A percentile compares a stretch with the other conserved stretches of the same genome.
Evolutionary conservation across 257 asterid species (phyloP).

Genomic region (Catharanthus roseus): DNA sequence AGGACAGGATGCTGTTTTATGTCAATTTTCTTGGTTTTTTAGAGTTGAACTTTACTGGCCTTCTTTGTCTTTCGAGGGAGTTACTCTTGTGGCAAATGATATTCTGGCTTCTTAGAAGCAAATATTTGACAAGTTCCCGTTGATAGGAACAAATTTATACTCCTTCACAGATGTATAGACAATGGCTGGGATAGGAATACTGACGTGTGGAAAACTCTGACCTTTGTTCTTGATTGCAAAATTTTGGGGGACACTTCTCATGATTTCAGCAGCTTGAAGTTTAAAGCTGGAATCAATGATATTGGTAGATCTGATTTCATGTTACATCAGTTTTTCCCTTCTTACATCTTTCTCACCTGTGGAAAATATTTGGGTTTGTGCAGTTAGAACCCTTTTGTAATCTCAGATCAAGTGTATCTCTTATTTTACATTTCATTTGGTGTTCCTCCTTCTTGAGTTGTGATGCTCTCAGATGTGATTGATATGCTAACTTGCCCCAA

Average conservation of each 20-base stretch:
- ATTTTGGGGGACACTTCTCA: not conserved
- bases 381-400: not conserved
- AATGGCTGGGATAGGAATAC: not conserved
- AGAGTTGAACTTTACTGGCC: not conserved
- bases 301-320: not conserved
- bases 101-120: not conserved
- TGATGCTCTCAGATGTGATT: not conserved
- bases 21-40: not conserved
- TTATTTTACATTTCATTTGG: not conserved
- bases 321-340: not conserved
- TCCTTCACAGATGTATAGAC: not conserved
- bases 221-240: not conserved
- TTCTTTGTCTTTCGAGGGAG: not conserved
- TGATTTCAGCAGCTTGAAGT: not conserved
- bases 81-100: not conserved
- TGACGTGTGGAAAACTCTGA: not conserved
- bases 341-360: not conserved
- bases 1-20: not conserved
- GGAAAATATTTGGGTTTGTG: not conserved
- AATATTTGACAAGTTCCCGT: not conserved
- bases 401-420: not conserved
- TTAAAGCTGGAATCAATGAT: not conserved
- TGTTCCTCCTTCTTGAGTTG: not conserved
- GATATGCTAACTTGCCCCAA: not conserved
- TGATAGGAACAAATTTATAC: not conserved